Conservation (phyloP, 2,329 filamentous ascomycete species). For the Stenocarpella maydis region DNA sequence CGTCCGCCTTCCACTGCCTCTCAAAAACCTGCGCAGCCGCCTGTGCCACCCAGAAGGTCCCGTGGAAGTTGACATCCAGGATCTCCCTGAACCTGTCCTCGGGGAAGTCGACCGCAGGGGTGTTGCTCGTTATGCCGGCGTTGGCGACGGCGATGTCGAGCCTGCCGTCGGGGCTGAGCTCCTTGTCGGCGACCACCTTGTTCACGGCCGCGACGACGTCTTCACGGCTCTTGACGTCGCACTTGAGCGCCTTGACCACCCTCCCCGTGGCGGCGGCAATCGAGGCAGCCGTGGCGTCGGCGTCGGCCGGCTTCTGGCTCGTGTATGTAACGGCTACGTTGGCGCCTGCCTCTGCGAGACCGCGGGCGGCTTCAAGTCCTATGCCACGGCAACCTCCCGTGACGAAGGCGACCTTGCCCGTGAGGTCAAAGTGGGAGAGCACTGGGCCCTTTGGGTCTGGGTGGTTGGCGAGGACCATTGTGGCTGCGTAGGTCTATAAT, state of each 20-base stretch:
- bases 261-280: slow-evolving; percentile 35
- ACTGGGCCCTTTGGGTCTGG: slow-evolving; percentile 44
- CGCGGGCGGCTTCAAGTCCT: slow-evolving; percentile 44
- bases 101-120: slow-evolving; percentile 50
- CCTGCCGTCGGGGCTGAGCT: slow-evolving; percentile 40
- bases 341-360: slow-evolving; percentile 42
- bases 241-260: slow-evolving; percentile 47
- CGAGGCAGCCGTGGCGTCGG: slow-evolving; percentile 39
- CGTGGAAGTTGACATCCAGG: slow-evolving; percentile 51
- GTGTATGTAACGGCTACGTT: slow-evolving; percentile 45
- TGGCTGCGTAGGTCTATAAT: neutral
- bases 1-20: slow-evolving; percentile 42
- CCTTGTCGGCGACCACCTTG: slow-evolving; percentile 47
- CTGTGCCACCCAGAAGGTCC: slow-evolving; percentile 53
- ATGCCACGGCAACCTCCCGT: slow-evolving; percentile 44
- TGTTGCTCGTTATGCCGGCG: slow-evolving; percentile 49
- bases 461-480: slow-evolving; percentile 43
- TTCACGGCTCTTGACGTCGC: slow-evolving; percentile 46
- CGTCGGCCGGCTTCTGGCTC: slow-evolving; percentile 41
- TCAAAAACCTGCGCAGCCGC: slow-evolving; percentile 50
- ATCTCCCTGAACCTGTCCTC: slow-evolving; percentile 49
- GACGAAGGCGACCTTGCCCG: slow-evolving; percentile 43
- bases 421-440: slow-evolving; percentile 43
- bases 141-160: slow-evolving; percentile 54
- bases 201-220: slow-evolving; percentile 45